Conservation (phyloP, 164 flowering plant species). For the Aristolochia contorta region DNA sequence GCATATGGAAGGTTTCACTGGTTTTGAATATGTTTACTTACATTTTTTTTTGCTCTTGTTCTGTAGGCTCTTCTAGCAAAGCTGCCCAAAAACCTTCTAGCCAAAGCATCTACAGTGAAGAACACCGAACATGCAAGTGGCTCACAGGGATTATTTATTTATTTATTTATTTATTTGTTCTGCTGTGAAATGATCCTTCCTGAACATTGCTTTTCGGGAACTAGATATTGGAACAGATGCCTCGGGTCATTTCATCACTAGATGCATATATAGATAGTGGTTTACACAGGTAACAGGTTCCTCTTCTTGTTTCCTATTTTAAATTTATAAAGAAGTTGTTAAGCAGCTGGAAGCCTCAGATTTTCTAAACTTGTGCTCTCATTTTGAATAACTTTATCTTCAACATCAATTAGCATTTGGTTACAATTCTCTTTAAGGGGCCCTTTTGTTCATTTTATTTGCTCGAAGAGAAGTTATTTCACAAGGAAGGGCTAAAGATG, state of each 20-base stretch:
- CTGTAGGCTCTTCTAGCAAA: slow-evolving; percentile 54
- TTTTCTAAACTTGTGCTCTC: too few relatives aligned
- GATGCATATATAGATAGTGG: slow-evolving; percentile 79
- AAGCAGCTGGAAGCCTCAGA: too few relatives aligned
- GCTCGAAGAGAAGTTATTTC: too few relatives aligned
- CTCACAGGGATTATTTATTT: not conserved
- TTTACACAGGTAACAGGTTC: slow-evolving; percentile 43
- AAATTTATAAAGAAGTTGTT: not conserved
- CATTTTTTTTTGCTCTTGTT: not conserved
- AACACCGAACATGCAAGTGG: slow-evolving; percentile 68
- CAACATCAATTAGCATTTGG: too few relatives aligned
- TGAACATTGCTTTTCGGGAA: slow-evolving; percentile 1
- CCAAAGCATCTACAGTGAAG: slow-evolving; percentile 51
- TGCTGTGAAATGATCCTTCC: slow-evolving; percentile 1
- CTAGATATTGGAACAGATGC: slow-evolving; percentile 78
- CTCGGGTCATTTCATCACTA: slow-evolving; percentile 62
- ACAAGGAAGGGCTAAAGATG: too few relatives aligned
- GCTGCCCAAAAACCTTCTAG: slow-evolving; percentile 76
- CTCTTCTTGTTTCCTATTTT: not conserved
- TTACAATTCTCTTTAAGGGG: too few relatives aligned
- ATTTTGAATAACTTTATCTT: too few relatives aligned
- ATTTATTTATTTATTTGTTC: not conserved
- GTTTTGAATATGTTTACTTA: not conserved
- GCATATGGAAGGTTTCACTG: not conserved
- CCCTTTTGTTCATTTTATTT: too few relatives aligned